phyloP scores from a whole-genome alignment of 257 asterid species.

The Anisodus tanguticus region DNA sequence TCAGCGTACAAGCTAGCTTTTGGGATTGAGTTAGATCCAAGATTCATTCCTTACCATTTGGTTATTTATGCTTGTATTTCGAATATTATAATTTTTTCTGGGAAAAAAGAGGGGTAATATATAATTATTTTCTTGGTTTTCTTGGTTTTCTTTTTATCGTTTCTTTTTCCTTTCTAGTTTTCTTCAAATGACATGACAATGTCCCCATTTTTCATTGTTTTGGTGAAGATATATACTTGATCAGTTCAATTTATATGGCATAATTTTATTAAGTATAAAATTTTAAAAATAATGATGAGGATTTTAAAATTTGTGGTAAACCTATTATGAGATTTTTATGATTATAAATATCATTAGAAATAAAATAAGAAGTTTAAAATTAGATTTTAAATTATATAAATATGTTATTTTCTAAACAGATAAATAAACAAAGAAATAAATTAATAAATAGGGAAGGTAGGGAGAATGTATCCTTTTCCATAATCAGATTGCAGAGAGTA shows the following conservation, averaged over 20 bases:
- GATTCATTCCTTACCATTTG: not conserved
- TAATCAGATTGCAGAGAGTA: not conserved
- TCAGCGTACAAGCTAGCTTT: too few species aligned
- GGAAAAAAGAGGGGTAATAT: not conserved
- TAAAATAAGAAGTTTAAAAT: not conserved
- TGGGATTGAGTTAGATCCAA: too few species aligned
- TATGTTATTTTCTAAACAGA: not conserved
- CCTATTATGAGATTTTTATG: not conserved
- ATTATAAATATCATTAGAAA: not conserved
- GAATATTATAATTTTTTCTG: not conserved
- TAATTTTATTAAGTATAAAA: not conserved
- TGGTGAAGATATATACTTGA: not conserved
- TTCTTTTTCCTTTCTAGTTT: not conserved
- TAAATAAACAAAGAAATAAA: not conserved
- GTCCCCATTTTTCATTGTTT: not conserved
- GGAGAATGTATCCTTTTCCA: not conserved
- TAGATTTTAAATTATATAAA: not conserved
- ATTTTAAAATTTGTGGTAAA: not conserved
- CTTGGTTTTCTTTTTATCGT: not conserved
- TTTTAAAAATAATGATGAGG: not conserved
- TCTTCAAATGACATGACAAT: not conserved
- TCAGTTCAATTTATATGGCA: not conserved
- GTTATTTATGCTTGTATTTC: not conserved
- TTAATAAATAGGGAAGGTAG: not conserved
- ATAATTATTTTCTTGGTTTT: not conserved